Percentiles rank a stretch among this genome's conserved stretches.
phyloP scores from a whole-genome alignment of 2,329 filamentous ascomycete species.

The Penicillium sp. region DNA sequence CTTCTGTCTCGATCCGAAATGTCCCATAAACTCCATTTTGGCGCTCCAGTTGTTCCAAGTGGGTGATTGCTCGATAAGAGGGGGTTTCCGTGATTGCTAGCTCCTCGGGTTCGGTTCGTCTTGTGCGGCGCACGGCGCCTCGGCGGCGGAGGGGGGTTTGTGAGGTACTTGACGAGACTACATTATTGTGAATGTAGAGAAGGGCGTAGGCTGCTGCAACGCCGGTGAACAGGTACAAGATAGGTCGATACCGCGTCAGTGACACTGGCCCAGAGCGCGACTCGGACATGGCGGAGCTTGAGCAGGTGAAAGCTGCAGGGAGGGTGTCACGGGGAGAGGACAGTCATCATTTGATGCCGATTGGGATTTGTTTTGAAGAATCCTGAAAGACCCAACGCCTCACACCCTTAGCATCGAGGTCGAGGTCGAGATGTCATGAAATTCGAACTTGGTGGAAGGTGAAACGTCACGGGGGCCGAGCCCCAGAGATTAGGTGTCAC shows the following conservation, averaged over 20 bases:
- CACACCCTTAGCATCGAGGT: neutral
- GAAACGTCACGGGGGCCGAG: neutral
- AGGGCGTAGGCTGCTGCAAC: conserved; percentile 44
- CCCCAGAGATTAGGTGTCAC: conserved; percentile 1
- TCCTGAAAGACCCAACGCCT: neutral
- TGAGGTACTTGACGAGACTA: conserved; percentile 26
- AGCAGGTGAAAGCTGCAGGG: conserved; percentile 16
- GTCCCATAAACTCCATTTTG: conserved; percentile 44
- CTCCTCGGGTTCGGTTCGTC: conserved; percentile 30
- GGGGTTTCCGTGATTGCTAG: conserved; percentile 29
- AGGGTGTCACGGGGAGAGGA: conserved; percentile 10
- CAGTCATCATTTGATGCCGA: conserved; percentile 14
- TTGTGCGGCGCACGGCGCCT: conserved; percentile 39
- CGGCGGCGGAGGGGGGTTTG: conserved; percentile 38
- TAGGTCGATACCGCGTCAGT: conserved; percentile 41
- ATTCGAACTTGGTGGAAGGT: conserved; percentile 1
- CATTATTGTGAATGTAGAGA: conserved; percentile 38
- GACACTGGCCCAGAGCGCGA: conserved; percentile 31
- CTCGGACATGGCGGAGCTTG: conserved; percentile 31
- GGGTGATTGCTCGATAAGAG: conserved; percentile 39
- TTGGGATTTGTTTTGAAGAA: neutral
- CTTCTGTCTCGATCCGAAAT: conserved; percentile 44
- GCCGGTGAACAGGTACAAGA: conserved; percentile 43
- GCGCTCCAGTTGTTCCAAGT: conserved; percentile 41
- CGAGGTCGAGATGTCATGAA: neutral